phyloP scores from a whole-genome alignment of 805 yeast genomes.

The Metschnikowia amazonensis region DNA sequence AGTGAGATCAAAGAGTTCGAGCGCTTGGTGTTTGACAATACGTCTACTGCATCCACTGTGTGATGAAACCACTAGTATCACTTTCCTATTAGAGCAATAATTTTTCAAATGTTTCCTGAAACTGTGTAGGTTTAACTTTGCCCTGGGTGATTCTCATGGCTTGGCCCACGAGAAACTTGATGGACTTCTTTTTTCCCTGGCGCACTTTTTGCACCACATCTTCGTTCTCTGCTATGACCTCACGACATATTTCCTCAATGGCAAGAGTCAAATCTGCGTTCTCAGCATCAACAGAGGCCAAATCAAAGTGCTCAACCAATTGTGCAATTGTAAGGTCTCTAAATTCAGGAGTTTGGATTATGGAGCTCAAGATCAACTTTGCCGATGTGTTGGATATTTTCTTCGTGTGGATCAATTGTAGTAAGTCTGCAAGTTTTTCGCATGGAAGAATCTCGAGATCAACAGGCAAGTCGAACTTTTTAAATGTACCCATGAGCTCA shows the following conservation, averaged over 20 bases:
- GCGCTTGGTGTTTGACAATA: constrained; percentile 11
- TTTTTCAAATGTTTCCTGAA: constrained; percentile 24
- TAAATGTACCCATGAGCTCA: constrained; percentile 68
- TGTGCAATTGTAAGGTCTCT: constrained; percentile 27
- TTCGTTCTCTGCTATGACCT: constrained; percentile 43
- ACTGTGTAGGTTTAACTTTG: constrained; percentile 36
- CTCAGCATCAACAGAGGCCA: constrained; percentile 30
- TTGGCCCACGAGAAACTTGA: constrained; percentile 78
- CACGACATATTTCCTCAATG: constrained; percentile 40
- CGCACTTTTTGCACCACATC: constrained; percentile 55
- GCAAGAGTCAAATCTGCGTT: constrained; percentile 34
- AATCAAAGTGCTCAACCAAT: constrained; percentile 53
- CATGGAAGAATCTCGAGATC: constrained; percentile 32
- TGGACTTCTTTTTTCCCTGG: constrained; percentile 57
- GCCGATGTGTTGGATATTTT: constrained; percentile 66
- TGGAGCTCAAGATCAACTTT: constrained; percentile 57
- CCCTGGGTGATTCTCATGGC: constrained; percentile 84
- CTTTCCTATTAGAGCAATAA: constrained; percentile 16
- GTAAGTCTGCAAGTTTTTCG: constrained; percentile 49
- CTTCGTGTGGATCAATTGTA: constrained; percentile 44
- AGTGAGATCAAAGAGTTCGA: constrained; percentile 12
- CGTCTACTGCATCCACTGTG: constrained; percentile 5
- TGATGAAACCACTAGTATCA: background rate
- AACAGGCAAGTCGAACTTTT: constrained; percentile 43
- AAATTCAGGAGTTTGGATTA: constrained; percentile 49